Conservation (phyloP, 192 early-diverging fungal genomes). For the Rhizophlyctis rosea region DNA sequence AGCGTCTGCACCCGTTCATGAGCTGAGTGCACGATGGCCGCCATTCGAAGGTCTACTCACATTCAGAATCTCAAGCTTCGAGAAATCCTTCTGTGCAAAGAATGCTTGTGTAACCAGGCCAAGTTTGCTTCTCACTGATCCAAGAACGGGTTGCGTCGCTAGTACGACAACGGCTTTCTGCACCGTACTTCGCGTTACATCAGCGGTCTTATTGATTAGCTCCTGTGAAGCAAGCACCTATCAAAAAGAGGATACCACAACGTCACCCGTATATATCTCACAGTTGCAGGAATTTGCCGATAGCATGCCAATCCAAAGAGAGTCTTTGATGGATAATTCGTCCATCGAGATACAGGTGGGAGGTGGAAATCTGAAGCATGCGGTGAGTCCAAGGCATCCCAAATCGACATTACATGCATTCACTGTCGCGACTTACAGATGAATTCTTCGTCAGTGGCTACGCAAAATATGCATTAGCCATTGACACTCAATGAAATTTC, state of each 20-base stretch:
- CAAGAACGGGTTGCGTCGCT: conserved; percentile 50
- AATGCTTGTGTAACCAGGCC: conserved; percentile 76
- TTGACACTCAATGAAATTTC: too few species aligned
- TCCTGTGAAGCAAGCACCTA: conserved; percentile 43
- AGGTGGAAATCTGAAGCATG: conserved; percentile 63
- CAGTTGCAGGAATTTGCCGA: conserved; percentile 69
- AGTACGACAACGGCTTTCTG: conserved; percentile 81
- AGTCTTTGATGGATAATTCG: conserved; percentile 52
- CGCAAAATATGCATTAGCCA: too few species aligned
- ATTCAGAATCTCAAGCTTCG: conserved; percentile 71
- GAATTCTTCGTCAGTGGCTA: conserved; percentile 70
- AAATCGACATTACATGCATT: too few species aligned
- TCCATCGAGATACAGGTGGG: conserved; percentile 66
- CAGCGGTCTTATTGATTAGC: conserved; percentile 63
- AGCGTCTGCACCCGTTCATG: conserved; percentile 47
- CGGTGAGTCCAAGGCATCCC: too few species aligned
- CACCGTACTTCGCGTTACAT: conserved; percentile 74
- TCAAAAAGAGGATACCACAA: too few species aligned
- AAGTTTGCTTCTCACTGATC: conserved; percentile 67
- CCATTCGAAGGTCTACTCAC: conserved; percentile 3
- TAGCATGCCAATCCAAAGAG: conserved; percentile 83
- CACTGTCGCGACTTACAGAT: too few species aligned
- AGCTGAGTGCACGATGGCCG: neutral
- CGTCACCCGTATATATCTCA: conserved; percentile 18
- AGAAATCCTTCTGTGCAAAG: conserved; percentile 77